Percentiles rank a stretch among this genome's conserved stretches.
phyloP scores from a whole-genome alignment of 202 grass and related monocot species.

The Schoenoplectus triqueter region DNA sequence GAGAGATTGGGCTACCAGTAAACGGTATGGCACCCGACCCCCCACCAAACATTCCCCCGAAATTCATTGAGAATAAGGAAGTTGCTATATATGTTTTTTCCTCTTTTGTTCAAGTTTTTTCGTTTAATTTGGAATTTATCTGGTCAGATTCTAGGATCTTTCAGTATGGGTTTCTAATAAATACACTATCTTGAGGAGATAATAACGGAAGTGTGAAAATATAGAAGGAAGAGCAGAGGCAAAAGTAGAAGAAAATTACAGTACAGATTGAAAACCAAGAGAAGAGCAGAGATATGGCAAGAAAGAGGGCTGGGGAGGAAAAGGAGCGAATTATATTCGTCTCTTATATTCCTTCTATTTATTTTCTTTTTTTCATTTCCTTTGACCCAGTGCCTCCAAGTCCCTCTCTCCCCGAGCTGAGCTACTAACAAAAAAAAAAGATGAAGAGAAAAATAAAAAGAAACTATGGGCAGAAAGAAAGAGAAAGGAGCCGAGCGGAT shows the following conservation, averaged over 20 bases:
- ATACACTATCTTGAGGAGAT: conserved; percentile 41
- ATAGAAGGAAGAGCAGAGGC: conserved; percentile 35
- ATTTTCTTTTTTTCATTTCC: neutral
- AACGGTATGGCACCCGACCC: conserved; percentile 67
- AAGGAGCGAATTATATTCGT: conserved; percentile 32
- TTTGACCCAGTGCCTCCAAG: conserved; percentile 3
- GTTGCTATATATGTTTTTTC: conserved; percentile 12
- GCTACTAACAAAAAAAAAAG: neutral
- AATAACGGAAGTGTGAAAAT: conserved; percentile 45
- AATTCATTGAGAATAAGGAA: conserved; percentile 61
- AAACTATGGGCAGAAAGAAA: conserved; percentile 44
- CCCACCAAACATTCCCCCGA: conserved; percentile 82
- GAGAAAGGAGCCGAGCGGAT: conserved; percentile 45
- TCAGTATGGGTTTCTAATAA: conserved; percentile 46
- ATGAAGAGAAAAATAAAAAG: neutral
- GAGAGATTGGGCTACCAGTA: conserved; percentile 47
- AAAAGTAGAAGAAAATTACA: conserved; percentile 16
- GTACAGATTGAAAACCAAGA: too few species aligned
- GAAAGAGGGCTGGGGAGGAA: conserved; percentile 41
- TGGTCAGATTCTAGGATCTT: conserved; percentile 39
- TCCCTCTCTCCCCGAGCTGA: neutral
- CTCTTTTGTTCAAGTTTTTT: conserved; percentile 37
- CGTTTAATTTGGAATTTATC: conserved; percentile 37
- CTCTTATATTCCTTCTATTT: conserved; percentile 5
- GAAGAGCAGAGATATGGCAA: neutral